Base-by-base conservation (phyloP, 768 basidiomycete species). In the Phlebiopsis gigantea region DNA sequence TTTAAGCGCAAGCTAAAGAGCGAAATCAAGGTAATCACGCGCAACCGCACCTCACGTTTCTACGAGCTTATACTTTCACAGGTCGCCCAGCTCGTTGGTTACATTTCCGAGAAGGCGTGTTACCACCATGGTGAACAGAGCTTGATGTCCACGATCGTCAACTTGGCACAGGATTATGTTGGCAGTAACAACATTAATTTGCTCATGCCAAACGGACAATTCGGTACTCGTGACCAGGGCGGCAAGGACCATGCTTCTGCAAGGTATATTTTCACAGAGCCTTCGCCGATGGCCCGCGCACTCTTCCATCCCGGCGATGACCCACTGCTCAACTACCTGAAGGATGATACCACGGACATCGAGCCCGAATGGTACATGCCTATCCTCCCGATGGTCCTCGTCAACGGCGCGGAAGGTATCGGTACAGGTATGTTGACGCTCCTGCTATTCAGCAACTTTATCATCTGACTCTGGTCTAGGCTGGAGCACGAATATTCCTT, bases 281-380 rank as follows among this genome's bases (percentile, higher is more conserved):
- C 90, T 21, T 80, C 84, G 17, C 73, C 82, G 0, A 81, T 96
- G 60, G 83, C 93, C 39, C 80, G 93, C 55, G 71, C 79, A 2
- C 66, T 98, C 50, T 96, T 89, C 76, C 83, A 94, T 65, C 78
- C 90, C 0, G 78, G 79, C 42, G 97, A 99, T 63, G 94, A 96
- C 63, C 81, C 87, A 0, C 71, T 98, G n/a, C 79, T 98, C 62
- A 85, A 80, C 12, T 83, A 85, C 63, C 83, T 91, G 63, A 86
- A 81, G 66, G 97, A 99, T 53, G 96, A 99, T 54, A 90, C 90
- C 22, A 73, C 79, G 45, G 65, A 75, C 53, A 93, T 99, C 61
- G 96, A 99, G 69, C 97, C 97, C 1, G 92, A 94, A 63, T 98
- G 84, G 72, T 99, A 97, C 67, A 78, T 98, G 74, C 96, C 97